Base-by-base conservation (phyloP, 495 filamentous ascomycete species). In the Staphylotrichum tortipilum region DNA sequence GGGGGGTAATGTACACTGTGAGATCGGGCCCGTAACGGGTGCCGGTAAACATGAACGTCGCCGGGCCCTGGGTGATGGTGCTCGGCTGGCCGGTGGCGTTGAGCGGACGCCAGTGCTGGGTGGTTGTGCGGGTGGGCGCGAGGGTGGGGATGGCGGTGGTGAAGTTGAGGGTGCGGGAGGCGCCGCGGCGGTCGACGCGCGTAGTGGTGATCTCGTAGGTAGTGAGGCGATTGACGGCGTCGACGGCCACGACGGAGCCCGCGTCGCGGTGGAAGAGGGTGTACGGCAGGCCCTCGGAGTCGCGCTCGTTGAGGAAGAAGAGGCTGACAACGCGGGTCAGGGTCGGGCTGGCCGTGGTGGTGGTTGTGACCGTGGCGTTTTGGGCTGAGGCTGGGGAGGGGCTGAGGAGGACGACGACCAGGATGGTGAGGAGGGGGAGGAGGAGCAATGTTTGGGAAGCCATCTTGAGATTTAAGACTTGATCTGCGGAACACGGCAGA, bases 281-380 rank as follows among this genome's bases (percentile, higher is more conserved):
- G 49, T 59, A 60, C 2, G 57, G 59, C 14, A 60, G 47, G 30
- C 59, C 57, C 26, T 62, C 56, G 44, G 53, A 54, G 24, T 35
- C 55, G 3, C 55, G 54, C 40, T 60, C 59, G 53, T 54, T 51
- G 44, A 62, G 47, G 55, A 54, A 65, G 53, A 62, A 64, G 42
- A 64, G 38, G 15, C 53, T 51, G 26, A 62, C 50, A 0, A 60
- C 40, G 22, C 30, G 44, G 31, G 56, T 57, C 7, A 55, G 44
- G 2, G 24, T 28, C 39, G 23, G 23, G 14, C 11, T 2, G 39
- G 10, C 7, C 18, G 39, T 4, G 19, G 21, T 24, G 26, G 26
- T 28, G 26, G 26, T 28, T 5, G 26, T 28, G 26, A 7, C 10
- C 26, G 26, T 28, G 26, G 10, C 7, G 14, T 34, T 12, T 34